These are phyloP conservation scores for Corchorus capsularis DNA, from an alignment of 345 rosid genomes.

Conservation along the genomic window DNA sequence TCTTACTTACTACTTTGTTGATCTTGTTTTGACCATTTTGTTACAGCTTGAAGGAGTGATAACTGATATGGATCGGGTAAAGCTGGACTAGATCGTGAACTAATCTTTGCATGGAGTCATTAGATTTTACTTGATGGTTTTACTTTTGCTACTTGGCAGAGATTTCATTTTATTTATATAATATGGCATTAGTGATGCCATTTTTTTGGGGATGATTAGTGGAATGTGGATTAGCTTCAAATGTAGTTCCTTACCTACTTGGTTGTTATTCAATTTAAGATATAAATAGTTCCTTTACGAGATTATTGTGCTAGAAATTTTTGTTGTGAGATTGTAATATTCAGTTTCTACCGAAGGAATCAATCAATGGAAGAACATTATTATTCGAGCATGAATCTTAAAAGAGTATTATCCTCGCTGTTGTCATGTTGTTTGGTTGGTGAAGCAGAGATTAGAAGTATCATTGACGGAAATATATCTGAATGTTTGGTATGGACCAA, in stretches of 20 bases:
- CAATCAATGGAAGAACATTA: neutral
- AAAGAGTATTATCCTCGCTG: too few relatives aligned
- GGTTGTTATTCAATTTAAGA: neutral
- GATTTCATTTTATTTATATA: neutral
- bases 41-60: constrained; percentile 89
- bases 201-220: neutral
- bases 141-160: neutral
- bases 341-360: neutral
- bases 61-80: constrained; percentile 73
- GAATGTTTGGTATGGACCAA: too few relatives aligned
- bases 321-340: neutral
- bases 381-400: too few relatives aligned
- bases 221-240: neutral
- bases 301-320: neutral
- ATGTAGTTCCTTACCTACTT: neutral
- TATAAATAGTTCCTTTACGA: neutral
- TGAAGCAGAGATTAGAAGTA: too few relatives aligned
- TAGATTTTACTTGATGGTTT: neutral
- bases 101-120: neutral
- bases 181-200: neutral
- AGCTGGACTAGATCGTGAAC: constrained; percentile 54
- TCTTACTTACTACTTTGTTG: neutral
- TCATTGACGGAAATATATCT: too few relatives aligned
- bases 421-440: too few relatives aligned
- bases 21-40: neutral